Evolutionary conservation across 108 stramenopile genomes (phyloP).

Genomic region (Fistulifera solaris): DNA sequence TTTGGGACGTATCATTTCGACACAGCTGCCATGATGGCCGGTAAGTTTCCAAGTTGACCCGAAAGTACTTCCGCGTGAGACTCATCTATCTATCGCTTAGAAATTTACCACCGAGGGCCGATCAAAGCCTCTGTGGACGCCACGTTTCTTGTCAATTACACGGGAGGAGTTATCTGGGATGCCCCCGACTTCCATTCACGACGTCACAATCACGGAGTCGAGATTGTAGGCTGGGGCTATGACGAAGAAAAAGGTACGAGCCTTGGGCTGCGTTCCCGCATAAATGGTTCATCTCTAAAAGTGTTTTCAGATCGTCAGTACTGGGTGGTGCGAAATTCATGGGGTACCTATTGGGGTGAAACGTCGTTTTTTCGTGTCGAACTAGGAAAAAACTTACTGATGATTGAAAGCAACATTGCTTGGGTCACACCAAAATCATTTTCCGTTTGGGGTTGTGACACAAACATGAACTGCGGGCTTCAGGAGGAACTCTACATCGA

Average conservation of each 20-base stretch:
- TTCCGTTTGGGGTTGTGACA: too few relatives aligned
- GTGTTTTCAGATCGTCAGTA: not conserved
- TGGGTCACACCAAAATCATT: conserved; percentile 62
- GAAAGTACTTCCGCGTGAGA: not conserved
- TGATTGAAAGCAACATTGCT: conserved; percentile 64
- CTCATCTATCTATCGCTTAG: conserved; percentile 40
- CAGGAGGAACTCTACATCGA: too few relatives aligned
- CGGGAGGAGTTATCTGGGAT: conserved; percentile 75
- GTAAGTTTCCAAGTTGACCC: not conserved
- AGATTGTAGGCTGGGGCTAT: conserved; percentile 86
- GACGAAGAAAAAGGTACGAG: conserved; percentile 25
- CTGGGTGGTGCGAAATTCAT: conserved; percentile 8
- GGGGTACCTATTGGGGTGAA: conserved; percentile 55
- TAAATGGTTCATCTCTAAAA: too few relatives aligned
- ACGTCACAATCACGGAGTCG: conserved; percentile 75
- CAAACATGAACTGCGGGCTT: too few relatives aligned
- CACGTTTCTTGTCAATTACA: conserved; percentile 50
- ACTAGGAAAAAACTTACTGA: conserved; percentile 71
- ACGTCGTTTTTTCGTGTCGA: conserved; percentile 65
- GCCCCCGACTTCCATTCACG: conserved; percentile 19
- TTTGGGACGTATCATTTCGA: conserved; percentile 40
- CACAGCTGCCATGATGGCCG: not conserved
- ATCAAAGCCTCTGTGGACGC: conserved; percentile 82
- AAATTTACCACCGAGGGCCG: conserved; percentile 89
- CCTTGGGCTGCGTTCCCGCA: too few relatives aligned